These are phyloP conservation scores for Linnemannia exigua DNA, from an alignment of 192 early-diverging fungal species.

Conservation along the genomic window DNA sequence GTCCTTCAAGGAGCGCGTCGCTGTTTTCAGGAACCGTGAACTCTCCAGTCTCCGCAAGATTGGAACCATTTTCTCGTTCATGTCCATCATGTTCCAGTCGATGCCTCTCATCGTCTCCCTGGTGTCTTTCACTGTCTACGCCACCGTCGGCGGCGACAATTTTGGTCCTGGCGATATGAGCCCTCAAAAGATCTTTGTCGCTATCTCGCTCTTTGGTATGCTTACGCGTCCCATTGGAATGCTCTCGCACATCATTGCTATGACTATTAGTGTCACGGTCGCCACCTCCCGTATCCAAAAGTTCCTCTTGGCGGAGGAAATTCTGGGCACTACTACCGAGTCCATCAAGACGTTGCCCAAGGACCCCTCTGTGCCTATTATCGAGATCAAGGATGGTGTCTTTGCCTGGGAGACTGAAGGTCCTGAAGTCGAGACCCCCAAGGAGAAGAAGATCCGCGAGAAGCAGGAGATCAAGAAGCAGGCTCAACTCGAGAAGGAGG, in stretches of 20 bases:
- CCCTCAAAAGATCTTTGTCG: conserved; percentile 40
- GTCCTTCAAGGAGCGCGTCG: conserved; percentile 29
- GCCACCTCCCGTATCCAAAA: conserved; percentile 45
- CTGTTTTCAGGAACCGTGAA: conserved; percentile 31
- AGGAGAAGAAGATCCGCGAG: conserved; percentile 17
- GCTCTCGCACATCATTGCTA: conserved; percentile 40
- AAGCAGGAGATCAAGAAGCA: conserved; percentile 43
- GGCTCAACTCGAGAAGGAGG: conserved; percentile 35
- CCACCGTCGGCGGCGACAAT: conserved; percentile 39
- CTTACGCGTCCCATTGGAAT: conserved; percentile 51
- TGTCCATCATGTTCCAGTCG: conserved; percentile 50
- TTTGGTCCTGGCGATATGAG: conserved; percentile 34
- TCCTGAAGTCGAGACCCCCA: conserved; percentile 41
- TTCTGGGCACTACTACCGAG: conserved; percentile 17
- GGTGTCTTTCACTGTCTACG: conserved; percentile 41
- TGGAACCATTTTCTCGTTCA: conserved; percentile 30
- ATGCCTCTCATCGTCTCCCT: conserved; percentile 38
- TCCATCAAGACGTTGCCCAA: conserved; percentile 26
- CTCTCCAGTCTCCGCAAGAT: conserved; percentile 16
- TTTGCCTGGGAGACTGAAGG: conserved; percentile 52
- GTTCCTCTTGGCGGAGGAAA: conserved; percentile 43
- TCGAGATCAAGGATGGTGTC: conserved; percentile 43
- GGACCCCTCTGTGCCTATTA: conserved; percentile 19
- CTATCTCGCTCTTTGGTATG: conserved; percentile 41
- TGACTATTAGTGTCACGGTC: conserved; percentile 26